Evolutionary conservation across 495 filamentous ascomycete genomes (phyloP).

Genomic region (Neurospora africana): DNA sequence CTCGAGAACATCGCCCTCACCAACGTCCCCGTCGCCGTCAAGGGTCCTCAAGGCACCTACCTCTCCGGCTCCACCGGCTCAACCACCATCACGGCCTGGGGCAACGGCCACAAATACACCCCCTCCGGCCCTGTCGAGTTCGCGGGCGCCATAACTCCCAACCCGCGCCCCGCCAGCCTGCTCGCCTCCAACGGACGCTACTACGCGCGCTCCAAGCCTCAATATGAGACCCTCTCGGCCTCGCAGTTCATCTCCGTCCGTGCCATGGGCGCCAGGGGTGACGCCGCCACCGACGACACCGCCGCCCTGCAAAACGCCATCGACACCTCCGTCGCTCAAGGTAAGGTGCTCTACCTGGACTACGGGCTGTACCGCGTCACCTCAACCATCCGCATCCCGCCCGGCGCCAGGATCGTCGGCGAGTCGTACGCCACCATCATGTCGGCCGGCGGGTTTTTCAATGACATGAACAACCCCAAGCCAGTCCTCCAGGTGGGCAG

Average conservation of each 20-base stretch:
- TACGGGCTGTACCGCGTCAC: constrained; percentile 55
- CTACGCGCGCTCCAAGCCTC: constrained; percentile 47
- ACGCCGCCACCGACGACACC: constrained; percentile 62
- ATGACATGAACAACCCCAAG: constrained; percentile 56
- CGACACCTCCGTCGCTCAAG: constrained; percentile 48
- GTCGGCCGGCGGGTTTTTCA: constrained; percentile 62
- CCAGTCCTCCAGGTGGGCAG: constrained; percentile 67
- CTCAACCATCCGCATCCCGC: constrained; percentile 50
- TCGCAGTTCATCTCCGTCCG: constrained; percentile 51
- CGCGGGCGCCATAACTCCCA: constrained; percentile 25
- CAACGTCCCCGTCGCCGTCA: constrained; percentile 50
- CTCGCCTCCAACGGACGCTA: constrained; percentile 27
- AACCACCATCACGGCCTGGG: constrained; percentile 42
- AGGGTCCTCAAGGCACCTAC: constrained; percentile 39
- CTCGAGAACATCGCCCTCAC: constrained; percentile 59
- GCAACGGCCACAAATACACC: constrained; percentile 33
- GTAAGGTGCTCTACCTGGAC: constrained; percentile 50
- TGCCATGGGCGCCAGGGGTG: constrained; percentile 57
- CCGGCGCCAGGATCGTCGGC: constrained; percentile 60
- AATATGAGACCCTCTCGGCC: constrained; percentile 43
- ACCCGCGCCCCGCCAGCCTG: constrained; percentile 30
- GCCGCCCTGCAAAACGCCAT: constrained; percentile 48
- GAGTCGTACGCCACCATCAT: constrained; percentile 85
- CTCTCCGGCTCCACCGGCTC: constrained; percentile 48
- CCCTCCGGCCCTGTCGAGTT: constrained; percentile 30